Base-by-base conservation (phyloP, 2,329 filamentous ascomycete genomes). In the Curvularia verruculosa region DNA sequence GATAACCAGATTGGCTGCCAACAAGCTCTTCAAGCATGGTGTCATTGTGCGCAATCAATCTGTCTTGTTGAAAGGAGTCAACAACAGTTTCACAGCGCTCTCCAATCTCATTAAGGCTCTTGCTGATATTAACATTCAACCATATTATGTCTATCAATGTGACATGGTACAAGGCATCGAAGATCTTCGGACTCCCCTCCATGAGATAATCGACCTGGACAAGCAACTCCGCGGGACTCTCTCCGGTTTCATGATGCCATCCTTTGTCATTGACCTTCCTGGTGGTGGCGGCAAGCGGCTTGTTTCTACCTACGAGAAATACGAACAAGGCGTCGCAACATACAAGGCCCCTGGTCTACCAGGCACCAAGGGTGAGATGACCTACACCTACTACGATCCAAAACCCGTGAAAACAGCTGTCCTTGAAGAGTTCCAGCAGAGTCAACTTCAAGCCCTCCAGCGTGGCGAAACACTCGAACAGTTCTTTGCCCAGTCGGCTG, bases 121-220 rank as follows among this genome's bases (percentile, higher is more conserved):
- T 23, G 82, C 83, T 1, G 80, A 85, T 60, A 83, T 84, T 58
- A 83, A 83, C 41, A 81, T 88, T 45, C 75, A 81, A 48, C 86
- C 86, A 82, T 88, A 88, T 70, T 89, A 89, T 64, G 82, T 89
- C 49, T 89, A 88, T 70, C 85, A 87, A 66, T 84, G 83, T 45
- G 86, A 89, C 69, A 85, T 88, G 81, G 84, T 87, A 8, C 73
- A 78, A 26, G 83, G 81, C 43, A 79, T 85, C 2, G 86, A 89
- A 74, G 85, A 89, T 64, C 77, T 88, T 21, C 83, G 86, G 7
- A 89, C 86, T 0, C 85, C 85, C 2, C 78, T 89, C 10, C 78
- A 79, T 41, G 85, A 82, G 1, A 86, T 86, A 45, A 78, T 88
- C 15, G 75, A 85, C 18, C 75, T 89, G 0, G 85, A 89, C 69